Percentiles rank a stretch among this genome's conserved stretches.
Conservation (phyloP, 441 rosid genomes). For the Erodium moschatum region DNA sequence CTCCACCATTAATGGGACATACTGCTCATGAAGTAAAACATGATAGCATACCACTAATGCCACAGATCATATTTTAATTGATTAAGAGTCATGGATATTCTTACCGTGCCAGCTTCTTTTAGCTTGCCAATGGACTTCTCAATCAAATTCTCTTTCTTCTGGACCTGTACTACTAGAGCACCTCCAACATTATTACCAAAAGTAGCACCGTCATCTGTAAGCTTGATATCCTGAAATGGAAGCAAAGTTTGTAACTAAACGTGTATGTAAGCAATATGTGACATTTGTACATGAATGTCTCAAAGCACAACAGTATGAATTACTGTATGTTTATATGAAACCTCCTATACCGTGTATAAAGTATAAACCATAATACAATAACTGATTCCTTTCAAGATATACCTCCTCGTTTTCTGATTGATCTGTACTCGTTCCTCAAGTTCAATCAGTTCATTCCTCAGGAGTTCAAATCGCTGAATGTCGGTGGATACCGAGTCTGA, state of each 20-base stretch:
- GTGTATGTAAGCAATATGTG: constrained; percentile 3
- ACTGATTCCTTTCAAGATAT: constrained; percentile 12
- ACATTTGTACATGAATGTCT: background rate
- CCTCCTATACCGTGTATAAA: background rate
- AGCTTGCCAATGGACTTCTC: constrained; percentile 73
- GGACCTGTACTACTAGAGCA: constrained; percentile 40
- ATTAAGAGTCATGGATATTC: constrained; percentile 19
- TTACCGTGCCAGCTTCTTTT: constrained; percentile 79
- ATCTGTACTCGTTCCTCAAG: constrained; percentile 82
- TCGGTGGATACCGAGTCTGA: constrained; percentile 50
- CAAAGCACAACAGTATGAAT: background rate
- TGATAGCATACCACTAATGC: background rate
- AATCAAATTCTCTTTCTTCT: constrained; percentile 63
- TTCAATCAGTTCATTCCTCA: constrained; percentile 83
- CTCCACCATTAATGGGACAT: constrained; percentile 4
- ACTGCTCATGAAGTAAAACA: constrained; percentile 9
- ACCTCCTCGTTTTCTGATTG: constrained; percentile 64
- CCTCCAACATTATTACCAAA: constrained; percentile 32
- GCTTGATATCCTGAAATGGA: constrained; percentile 39
- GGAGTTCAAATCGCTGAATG: constrained; percentile 65
- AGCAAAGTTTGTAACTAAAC: constrained; percentile 19
- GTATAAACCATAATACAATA: background rate
- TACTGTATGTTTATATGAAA: background rate
- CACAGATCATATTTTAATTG: constrained; percentile 6
- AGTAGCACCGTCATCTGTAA: constrained; percentile 26